Percentiles rank a stretch among this genome's conserved stretches.
phyloP scores from a whole-genome alignment of 805 yeast species.

The Yarrowia sp. region DNA sequence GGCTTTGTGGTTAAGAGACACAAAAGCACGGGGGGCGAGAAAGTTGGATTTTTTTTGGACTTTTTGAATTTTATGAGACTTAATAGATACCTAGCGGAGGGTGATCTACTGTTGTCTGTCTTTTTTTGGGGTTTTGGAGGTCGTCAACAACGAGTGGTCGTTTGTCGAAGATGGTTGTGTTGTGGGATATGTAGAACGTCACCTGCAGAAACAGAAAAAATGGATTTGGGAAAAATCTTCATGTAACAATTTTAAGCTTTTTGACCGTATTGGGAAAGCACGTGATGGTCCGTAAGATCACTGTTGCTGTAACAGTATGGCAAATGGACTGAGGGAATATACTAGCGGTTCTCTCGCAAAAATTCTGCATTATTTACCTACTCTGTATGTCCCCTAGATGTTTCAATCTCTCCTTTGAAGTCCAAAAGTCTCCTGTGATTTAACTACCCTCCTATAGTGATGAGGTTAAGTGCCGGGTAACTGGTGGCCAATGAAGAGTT shows the following conservation, averaged over 20 bases:
- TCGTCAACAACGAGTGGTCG: conserved; percentile 25
- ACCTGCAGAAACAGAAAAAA: conserved; percentile 12
- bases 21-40: conserved; percentile 18
- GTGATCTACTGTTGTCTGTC: conserved; percentile 24
- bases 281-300: not conserved
- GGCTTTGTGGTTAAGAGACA: conserved; percentile 22
- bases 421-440: not conserved
- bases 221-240: conserved; percentile 23
- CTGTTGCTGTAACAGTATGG: not conserved
- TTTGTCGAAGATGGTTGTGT: conserved; percentile 24
- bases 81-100: conserved; percentile 6
- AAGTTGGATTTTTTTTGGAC: conserved; percentile 13
- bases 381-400: not conserved
- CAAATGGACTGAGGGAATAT: not conserved
- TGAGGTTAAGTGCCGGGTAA: conserved; percentile 18
- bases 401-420: no score
- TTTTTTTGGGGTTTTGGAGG: conserved; percentile 20
- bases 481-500: not conserved
- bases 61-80: conserved; percentile 2
- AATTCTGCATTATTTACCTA: not conserved
- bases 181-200: conserved; percentile 25
- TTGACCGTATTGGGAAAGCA: conserved; percentile 21
- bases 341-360: no score
- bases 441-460: not conserved
- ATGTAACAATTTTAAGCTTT: conserved; percentile 11